phyloP scores from a whole-genome alignment of 257 asterid genomes.

The Scutellaria galericulata region DNA sequence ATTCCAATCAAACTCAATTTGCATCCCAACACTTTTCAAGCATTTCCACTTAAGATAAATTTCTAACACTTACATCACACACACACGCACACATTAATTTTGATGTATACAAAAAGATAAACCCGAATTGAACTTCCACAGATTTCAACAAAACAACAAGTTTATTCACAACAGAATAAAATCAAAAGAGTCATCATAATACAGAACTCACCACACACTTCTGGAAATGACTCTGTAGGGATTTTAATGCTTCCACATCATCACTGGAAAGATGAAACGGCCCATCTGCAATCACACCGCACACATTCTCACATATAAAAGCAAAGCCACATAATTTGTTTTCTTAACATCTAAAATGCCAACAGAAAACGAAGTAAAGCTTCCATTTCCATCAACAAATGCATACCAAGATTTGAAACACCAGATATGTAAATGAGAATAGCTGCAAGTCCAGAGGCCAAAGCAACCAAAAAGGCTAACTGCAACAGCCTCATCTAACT shows the following conservation, averaged over 20 bases:
- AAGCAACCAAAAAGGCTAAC: constrained; percentile 58
- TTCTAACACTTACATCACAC: not conserved
- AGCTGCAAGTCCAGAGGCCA: constrained; percentile 77
- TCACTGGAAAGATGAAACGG: constrained; percentile 50
- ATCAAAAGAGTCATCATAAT: not conserved
- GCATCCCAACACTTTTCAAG: not conserved
- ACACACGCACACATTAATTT: not conserved
- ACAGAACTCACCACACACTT: constrained; percentile 80
- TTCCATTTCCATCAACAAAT: not conserved
- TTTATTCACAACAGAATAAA: not conserved
- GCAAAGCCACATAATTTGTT: not conserved
- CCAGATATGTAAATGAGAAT: constrained; percentile 69
- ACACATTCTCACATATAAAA: constrained; percentile 17
- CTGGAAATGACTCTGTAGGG: constrained; percentile 64
- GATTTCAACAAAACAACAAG: not conserved
- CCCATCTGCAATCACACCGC: constrained; percentile 48
- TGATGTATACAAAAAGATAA: not conserved
- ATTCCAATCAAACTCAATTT: constrained; percentile 13
- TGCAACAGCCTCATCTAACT: constrained; percentile 74
- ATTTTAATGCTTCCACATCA: constrained; percentile 70
- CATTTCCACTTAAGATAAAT: constrained; percentile 5
- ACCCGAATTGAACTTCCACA: not conserved
- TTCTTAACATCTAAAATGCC: not conserved
- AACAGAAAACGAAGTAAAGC: constrained; percentile 4
- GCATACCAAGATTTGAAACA: constrained; percentile 56